A percentile compares a stretch with the other conserved stretches of the same genome.
Conservation (phyloP, 2,329 filamentous ascomycete genomes). For the Fusarium circinatum region DNA sequence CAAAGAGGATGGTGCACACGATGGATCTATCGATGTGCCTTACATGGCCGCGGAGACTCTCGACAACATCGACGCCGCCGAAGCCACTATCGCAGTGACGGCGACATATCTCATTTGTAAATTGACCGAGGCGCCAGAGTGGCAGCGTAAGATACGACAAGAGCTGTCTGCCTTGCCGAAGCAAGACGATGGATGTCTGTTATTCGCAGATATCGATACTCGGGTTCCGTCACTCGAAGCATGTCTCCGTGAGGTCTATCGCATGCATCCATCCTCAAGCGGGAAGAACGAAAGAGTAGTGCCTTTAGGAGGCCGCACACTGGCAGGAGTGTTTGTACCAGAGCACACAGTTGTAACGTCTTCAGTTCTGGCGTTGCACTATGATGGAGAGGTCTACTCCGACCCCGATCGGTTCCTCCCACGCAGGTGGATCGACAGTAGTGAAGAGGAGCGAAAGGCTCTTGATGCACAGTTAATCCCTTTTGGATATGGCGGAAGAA, state of each 20-base stretch:
- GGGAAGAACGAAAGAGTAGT: neutral
- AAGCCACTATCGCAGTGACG: neutral
- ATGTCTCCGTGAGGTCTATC: neutral
- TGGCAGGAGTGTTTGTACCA: neutral
- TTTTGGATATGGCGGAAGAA: neutral
- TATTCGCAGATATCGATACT: neutral
- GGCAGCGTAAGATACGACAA: neutral
- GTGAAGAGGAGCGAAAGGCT: neutral
- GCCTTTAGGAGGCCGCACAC: neutral
- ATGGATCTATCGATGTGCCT: neutral
- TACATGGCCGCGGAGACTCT: neutral
- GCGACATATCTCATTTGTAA: neutral
- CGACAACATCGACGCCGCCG: neutral
- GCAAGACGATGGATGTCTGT: neutral
- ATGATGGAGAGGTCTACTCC: neutral
- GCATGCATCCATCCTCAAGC: neutral
- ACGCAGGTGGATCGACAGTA: accelerated
- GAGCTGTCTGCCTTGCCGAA: neutral
- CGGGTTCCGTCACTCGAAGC: neutral
- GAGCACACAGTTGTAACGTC: neutral
- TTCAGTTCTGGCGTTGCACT: neutral
- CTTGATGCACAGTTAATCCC: neutral
- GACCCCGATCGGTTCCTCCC: neutral
- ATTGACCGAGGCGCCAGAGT: neutral
- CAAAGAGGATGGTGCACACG: neutral